Percentiles rank a stretch among this genome's conserved stretches.
Conservation (phyloP, 2,329 filamentous ascomycete species). For the Arthrobotrys entomopaga region DNA sequence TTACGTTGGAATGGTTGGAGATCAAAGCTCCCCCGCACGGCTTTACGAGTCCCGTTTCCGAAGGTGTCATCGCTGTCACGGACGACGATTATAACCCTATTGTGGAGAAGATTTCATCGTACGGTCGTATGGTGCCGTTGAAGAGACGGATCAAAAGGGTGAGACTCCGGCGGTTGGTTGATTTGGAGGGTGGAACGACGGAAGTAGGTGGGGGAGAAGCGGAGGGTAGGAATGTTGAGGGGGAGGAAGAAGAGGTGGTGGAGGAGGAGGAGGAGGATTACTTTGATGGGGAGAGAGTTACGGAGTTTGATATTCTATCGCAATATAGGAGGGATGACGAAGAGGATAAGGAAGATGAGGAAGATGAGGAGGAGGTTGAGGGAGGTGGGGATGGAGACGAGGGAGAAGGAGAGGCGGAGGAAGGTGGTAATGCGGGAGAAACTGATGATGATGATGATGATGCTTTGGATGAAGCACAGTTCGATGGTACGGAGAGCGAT, state of each 20-base stretch:
- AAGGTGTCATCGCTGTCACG: conserved; percentile 48
- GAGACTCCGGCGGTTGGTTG: too few relatives aligned
- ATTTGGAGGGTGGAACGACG: neutral
- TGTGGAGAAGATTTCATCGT: conserved; percentile 34
- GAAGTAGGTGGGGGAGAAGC: conserved; percentile 14
- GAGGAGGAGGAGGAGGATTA: conserved; percentile 21
- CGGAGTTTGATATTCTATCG: conserved; percentile 43
- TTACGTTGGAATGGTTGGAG: conserved; percentile 48
- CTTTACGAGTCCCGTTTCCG: conserved; percentile 44
- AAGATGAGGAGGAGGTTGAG: conserved; percentile 15
- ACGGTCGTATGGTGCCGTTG: conserved; percentile 40
- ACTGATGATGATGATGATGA: neutral
- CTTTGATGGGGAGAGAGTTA: conserved; percentile 42
- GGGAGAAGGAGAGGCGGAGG: conserved; percentile 1
- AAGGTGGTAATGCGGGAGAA: neutral
- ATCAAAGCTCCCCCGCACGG: conserved; percentile 48
- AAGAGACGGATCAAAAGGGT: conserved; percentile 24
- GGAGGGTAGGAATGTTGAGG: conserved; percentile 8
- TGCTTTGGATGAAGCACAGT: neutral
- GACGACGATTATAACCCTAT: conserved; percentile 40
- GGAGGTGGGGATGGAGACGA: conserved; percentile 12
- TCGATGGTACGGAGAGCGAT: conserved; percentile 29
- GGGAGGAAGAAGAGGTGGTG: conserved; percentile 22
- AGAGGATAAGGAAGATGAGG: conserved; percentile 30
- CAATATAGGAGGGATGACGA: conserved; percentile 28